Percentiles rank a stretch among this genome's conserved stretches.
phyloP scores from a whole-genome alignment of 768 basidiomycete genomes.

The Russula abietina region DNA sequence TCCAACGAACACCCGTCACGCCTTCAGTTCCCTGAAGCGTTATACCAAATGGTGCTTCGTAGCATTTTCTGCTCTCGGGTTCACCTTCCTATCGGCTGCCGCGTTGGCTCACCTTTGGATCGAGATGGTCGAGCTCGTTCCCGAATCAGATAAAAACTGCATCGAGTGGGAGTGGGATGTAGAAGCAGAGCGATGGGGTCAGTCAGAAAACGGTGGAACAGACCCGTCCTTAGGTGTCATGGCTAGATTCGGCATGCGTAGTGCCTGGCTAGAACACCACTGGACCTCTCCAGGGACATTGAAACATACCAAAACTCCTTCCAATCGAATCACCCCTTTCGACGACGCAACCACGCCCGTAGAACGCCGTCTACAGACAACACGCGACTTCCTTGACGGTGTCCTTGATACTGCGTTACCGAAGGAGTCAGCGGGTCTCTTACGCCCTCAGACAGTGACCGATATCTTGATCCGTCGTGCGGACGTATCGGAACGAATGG shows the following conservation, averaged over 20 bases:
- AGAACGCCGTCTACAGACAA: constrained; percentile 49
- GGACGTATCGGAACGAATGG: constrained; percentile 54
- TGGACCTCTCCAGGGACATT: constrained; percentile 38
- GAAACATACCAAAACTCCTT: constrained; percentile 3
- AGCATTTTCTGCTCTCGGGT: constrained; percentile 39
- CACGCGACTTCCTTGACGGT: constrained; percentile 47
- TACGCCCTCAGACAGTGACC: constrained; percentile 46
- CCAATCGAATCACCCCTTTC: constrained; percentile 6
- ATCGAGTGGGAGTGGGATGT: constrained; percentile 63
- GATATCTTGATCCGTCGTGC: constrained; percentile 55
- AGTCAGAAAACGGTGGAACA: constrained; percentile 50
- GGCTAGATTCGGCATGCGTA: constrained; percentile 56
- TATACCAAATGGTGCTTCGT: constrained; percentile 47
- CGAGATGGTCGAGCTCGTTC: constrained; percentile 46
- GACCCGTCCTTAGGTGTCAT: constrained; percentile 59
- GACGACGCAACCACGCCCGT: constrained; percentile 26
- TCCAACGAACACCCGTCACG: constrained; percentile 34
- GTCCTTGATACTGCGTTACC: constrained; percentile 44
- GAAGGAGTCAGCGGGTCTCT: constrained; percentile 34
- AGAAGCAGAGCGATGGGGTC: constrained; percentile 58
- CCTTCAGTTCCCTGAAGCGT: constrained; percentile 41
- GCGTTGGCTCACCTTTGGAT: constrained; percentile 59
- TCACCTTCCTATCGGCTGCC: constrained; percentile 44
- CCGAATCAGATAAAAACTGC: constrained; percentile 47
- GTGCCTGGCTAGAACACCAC: constrained; percentile 66